Conservation (phyloP, 1,284 basidiomycete genomes). For the Ustilago shanxiensis region DNA sequence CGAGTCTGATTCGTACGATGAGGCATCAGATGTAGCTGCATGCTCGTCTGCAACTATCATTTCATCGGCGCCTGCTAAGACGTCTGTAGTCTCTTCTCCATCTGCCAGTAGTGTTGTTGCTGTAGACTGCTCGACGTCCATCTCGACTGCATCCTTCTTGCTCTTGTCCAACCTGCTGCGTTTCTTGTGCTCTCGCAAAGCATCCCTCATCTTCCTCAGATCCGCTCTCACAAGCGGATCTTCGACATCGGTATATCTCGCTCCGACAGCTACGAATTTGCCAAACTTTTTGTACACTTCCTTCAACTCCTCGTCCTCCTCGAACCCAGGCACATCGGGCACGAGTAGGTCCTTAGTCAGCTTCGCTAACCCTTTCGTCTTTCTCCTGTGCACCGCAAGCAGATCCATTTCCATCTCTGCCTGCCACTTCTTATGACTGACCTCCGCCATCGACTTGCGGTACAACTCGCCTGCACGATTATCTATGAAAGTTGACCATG, state of each 20-base stretch:
- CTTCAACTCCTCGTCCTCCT: constrained; percentile 5
- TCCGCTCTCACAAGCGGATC: constrained; percentile 40
- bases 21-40: background rate
- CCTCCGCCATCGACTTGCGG: constrained; percentile 19
- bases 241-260: constrained; percentile 17
- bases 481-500: constrained; percentile 42
- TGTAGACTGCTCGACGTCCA: background rate
- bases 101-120: background rate
- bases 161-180: background rate
- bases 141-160: background rate
- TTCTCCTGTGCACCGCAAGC: constrained; percentile 29
- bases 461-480: constrained; percentile 30
- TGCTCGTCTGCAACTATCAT: background rate
- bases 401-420: constrained; percentile 48
- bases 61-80: background rate
- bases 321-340: constrained; percentile 6
- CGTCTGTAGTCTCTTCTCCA: background rate
- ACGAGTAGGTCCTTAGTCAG: constrained; percentile 22
- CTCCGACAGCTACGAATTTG: constrained; percentile 20
- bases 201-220: constrained; percentile 29
- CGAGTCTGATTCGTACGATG: constrained; percentile 21
- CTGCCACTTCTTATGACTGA: constrained; percentile 30
- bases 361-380: constrained; percentile 32
- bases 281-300: constrained; percentile 30
- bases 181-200: constrained; percentile 21